A percentile compares a stretch with the other conserved stretches of the same genome.
These are phyloP conservation scores for Stephanodiscus triporus DNA, from an alignment of 108 stramenopile species.

Conservation along the genomic window DNA sequence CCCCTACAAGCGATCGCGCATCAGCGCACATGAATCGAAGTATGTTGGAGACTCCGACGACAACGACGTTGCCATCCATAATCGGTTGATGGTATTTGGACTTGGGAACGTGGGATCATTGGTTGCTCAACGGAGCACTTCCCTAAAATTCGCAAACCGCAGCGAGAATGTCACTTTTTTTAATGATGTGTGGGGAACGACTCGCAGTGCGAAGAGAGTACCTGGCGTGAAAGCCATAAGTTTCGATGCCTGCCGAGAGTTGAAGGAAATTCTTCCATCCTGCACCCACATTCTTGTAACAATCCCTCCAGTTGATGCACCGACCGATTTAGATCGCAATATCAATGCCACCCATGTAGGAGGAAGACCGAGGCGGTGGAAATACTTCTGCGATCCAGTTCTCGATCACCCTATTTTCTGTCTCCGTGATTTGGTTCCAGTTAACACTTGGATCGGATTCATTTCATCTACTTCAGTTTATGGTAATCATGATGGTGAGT, in stretches of 20 bases:
- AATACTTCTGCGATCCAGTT: constrained; percentile 32
- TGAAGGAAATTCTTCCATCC: constrained; percentile 14
- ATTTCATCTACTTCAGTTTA: constrained; percentile 81
- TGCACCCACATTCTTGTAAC: constrained; percentile 49
- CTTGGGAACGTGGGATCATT: constrained; percentile 35
- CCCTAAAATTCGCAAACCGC: not conserved
- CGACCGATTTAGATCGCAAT: constrained; percentile 5
- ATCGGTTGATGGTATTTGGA: constrained; percentile 32
- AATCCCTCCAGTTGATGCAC: constrained; percentile 31
- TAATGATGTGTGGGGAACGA: constrained; percentile 31
- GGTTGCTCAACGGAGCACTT: constrained; percentile 6
- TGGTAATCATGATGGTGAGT: constrained; percentile 77
- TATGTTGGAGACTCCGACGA: not conserved
- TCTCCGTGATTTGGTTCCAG: constrained; percentile 19
- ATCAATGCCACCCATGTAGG: constrained; percentile 8
- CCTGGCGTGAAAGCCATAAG: constrained; percentile 18
- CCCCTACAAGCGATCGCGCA: constrained; percentile 1
- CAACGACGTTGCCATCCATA: not conserved
- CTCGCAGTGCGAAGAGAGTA: constrained; percentile 6
- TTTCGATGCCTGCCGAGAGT: constrained; percentile 15
- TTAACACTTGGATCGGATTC: constrained; percentile 57
- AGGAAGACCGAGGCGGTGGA: constrained; percentile 24
- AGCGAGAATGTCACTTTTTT: constrained; percentile 2
- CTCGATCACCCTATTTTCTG: constrained; percentile 20
- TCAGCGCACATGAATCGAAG: not conserved